phyloP scores from a whole-genome alignment of 306 rosid species.

The Trichosanthes truncata region DNA sequence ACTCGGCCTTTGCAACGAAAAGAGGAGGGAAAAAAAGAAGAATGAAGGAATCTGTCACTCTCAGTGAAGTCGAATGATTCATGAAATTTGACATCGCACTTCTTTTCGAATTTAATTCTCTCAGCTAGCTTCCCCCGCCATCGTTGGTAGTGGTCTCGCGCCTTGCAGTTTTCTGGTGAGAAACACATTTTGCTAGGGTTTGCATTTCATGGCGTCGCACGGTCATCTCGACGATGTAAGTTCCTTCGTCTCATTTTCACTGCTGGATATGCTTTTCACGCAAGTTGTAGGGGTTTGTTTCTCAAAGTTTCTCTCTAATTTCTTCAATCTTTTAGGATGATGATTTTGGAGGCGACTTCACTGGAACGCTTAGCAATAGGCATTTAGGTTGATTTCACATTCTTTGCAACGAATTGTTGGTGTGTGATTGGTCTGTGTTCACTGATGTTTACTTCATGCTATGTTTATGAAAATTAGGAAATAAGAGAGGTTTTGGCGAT shows the following conservation, averaged over 20 bases:
- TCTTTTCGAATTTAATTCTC: not conserved
- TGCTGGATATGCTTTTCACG: not conserved
- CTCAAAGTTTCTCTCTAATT: not conserved
- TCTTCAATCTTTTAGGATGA: not conserved
- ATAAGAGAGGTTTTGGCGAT: no score
- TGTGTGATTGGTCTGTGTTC: no score
- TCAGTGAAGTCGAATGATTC: no score
- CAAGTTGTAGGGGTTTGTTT: conserved; percentile 2
- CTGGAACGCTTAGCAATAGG: no score
- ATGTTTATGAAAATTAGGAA: no score
- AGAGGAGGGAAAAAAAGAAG: not conserved
- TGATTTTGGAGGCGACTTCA: no score
- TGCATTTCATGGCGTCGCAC: conserved; percentile 30
- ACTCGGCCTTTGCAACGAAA: not conserved
- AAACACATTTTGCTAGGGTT: conserved; percentile 14
- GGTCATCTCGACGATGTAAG: conserved; percentile 32
- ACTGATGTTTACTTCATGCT: no score
- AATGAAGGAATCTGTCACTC: no score
- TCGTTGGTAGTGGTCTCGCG: not conserved
- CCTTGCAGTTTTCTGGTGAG: conserved; percentile 1
- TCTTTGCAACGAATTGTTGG: no score
- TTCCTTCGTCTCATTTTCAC: not conserved
- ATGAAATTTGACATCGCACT: not conserved
- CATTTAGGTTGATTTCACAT: no score
- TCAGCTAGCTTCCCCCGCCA: not conserved